These are phyloP conservation scores for Zygosaccharomyces sapae DNA, from an alignment of 1,139 yeast species.

Conservation along the genomic window DNA sequence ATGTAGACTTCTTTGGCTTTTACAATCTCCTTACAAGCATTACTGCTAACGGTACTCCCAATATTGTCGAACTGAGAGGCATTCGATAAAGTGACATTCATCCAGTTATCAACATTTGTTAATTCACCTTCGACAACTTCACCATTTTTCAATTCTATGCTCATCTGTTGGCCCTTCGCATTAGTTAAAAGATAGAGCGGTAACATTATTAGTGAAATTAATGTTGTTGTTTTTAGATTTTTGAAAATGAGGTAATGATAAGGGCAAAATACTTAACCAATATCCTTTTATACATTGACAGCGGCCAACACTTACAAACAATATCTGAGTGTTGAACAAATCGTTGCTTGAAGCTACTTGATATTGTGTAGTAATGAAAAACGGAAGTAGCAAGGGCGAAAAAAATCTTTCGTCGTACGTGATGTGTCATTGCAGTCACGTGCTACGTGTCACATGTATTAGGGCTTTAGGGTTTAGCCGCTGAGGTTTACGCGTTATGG, in stretches of 20 bases:
- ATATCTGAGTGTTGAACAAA: not conserved
- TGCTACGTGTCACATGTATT: not conserved
- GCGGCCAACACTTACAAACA: not conserved
- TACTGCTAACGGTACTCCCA: no score
- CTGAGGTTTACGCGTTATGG: not conserved
- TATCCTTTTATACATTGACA: not conserved
- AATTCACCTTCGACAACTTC: conserved; percentile 84
- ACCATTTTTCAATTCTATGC: conserved; percentile 89
- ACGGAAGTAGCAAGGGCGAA: not conserved
- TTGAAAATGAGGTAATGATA: not conserved
- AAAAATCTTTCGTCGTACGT: not conserved
- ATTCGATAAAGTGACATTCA: conserved; percentile 82
- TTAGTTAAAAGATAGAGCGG: conserved; percentile 89
- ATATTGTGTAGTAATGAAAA: not conserved
- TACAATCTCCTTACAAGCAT: conserved; percentile 21
- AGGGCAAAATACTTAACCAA: not conserved
- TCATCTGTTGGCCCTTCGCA: conserved; percentile 82
- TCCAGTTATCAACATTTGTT: conserved; percentile 88
- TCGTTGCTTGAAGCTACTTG: not conserved
- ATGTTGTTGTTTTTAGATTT: not conserved
- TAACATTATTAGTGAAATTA: conserved; percentile 44
- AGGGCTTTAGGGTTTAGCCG: not conserved
- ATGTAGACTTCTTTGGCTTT: conserved; percentile 76
- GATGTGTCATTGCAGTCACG: not conserved
- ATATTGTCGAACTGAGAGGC: conserved; percentile 52